Percentiles rank a stretch among this genome's conserved stretches.
Conservation (phyloP, 805 yeast genomes). For the Metschnikowia proteae region DNA sequence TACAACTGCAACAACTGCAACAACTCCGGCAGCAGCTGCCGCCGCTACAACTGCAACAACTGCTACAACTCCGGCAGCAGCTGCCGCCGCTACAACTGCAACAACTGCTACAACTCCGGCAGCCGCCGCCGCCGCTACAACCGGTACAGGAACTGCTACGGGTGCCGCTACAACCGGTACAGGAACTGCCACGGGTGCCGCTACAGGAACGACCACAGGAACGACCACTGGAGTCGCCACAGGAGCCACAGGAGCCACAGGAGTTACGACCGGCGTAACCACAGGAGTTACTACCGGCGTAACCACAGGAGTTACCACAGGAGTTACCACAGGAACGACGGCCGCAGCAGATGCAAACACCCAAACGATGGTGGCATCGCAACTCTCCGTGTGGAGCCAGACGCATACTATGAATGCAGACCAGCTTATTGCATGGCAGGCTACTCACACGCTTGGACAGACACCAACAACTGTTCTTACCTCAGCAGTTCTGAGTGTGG, state of each 20-base stretch:
- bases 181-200: constrained; percentile 5
- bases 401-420: constrained; percentile 17
- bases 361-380: constrained; percentile 16
- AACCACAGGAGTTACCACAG: constrained; percentile 8
- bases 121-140: constrained; percentile 14
- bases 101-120: constrained; percentile 11
- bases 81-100: constrained; percentile 10
- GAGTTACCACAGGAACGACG: constrained; percentile 6
- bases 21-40: constrained; percentile 13
- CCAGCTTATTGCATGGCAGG: constrained; percentile 18
- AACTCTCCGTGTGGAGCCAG: constrained; percentile 10
- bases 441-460: constrained; percentile 15
- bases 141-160: neutral
- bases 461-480: neutral
- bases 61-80: constrained; percentile 15
- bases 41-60: constrained; percentile 8
- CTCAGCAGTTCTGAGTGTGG: constrained; percentile 1
- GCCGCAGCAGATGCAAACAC: constrained; percentile 6
- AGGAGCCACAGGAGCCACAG: constrained; percentile 9
- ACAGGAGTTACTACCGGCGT: constrained; percentile 14
- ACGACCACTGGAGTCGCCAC: neutral
- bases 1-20: constrained; percentile 12
- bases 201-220: constrained; percentile 15
- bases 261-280: too few species aligned
- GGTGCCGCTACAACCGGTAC: neutral